Percentiles rank a stretch among this genome's conserved stretches.
Evolutionary conservation across 805 yeast genomes (phyloP).

Genomic region (Saccharomycopsis fibuligera): DNA sequence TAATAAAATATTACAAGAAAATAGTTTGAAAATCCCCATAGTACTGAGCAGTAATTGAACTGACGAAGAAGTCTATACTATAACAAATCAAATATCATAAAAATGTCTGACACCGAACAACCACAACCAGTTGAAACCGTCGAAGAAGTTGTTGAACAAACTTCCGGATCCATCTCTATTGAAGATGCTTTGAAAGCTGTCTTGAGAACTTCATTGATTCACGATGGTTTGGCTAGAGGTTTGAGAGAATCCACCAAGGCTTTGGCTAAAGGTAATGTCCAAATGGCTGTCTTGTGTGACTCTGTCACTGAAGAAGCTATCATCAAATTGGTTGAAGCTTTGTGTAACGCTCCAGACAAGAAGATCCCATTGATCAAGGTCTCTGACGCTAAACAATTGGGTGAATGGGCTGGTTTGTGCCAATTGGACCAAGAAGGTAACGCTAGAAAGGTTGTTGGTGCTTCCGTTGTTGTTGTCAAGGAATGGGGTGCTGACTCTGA

Average conservation of each 20-base stretch:
- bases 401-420: conserved; percentile 99
- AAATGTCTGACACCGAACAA: conserved; percentile 93
- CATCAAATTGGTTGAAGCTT: conserved; percentile 97
- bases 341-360: conserved; percentile 95
- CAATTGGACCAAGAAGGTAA: conserved; percentile 99
- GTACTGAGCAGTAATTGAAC: conserved; percentile 51
- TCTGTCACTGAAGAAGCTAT: conserved; percentile 97
- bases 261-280: conserved; percentile 94
- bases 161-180: conserved; percentile 83
- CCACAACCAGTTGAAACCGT: conserved; percentile 81
- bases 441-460: conserved; percentile 99
- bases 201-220: conserved; percentile 94
- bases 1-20: too few relatives aligned
- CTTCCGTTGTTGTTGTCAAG: conserved; percentile 98
- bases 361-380: conserved; percentile 98
- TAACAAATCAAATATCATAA: conserved; percentile 26
- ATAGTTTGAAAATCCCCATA: background rate
- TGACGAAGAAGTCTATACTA: conserved; percentile 67
- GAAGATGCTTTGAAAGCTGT: conserved; percentile 99
- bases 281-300: conserved; percentile 95
- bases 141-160: conserved; percentile 76
- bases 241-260: conserved; percentile 99
- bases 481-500: conserved; percentile 99
- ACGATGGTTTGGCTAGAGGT: conserved; percentile 99
- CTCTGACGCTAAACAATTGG: conserved; percentile 98